These are phyloP conservation scores for Chalciporus sphaerocephalus DNA, from an alignment of 768 basidiomycete genomes.

Conservation along the genomic window DNA sequence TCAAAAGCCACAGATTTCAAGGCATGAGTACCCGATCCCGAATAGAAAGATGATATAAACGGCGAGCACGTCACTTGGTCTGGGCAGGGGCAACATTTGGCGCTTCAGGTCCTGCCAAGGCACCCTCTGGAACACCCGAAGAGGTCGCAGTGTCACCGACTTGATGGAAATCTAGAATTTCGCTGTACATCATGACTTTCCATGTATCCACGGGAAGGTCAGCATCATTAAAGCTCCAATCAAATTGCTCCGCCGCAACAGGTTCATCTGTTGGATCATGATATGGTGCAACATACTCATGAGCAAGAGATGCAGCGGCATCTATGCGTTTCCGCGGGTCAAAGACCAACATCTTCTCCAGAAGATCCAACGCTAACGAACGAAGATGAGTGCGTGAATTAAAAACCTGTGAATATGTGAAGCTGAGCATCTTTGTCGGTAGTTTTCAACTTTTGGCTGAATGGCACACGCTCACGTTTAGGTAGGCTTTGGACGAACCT, in stretches of 20 bases:
- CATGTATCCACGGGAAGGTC: conserved; percentile 98
- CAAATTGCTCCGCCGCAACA: conserved; percentile 87
- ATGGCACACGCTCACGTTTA: conserved; percentile 93
- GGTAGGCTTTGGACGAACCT: conserved; percentile 98
- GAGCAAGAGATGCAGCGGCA: conserved; percentile 82
- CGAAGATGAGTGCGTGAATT: conserved; percentile 6
- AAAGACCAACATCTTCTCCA: conserved; percentile 99
- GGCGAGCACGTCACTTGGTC: conserved; percentile 9
- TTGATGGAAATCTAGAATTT: conserved; percentile 90
- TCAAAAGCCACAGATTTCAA: conserved; percentile 17
- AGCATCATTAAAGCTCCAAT: conserved; percentile 99
- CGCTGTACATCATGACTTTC: conserved; percentile 99
- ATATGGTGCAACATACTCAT: conserved; percentile 95
- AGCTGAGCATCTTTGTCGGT: conserved; percentile 76
- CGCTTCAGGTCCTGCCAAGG: conserved; percentile 62
- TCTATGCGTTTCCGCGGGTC: conserved; percentile 97
- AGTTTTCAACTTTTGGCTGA: conserved; percentile 87
- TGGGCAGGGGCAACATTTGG: conserved; percentile 10
- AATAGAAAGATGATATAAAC: conserved; percentile 2
- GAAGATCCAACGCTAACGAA: conserved; percentile 76
- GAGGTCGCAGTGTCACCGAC: conserved; percentile 51
- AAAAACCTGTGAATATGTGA: background rate
- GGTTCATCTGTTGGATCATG: conserved; percentile 99
- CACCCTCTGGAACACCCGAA: conserved; percentile 47
- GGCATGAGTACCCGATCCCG: conserved; percentile 1